These are phyloP conservation scores for Trichoderma breve DNA, from an alignment of 2,329 filamentous ascomycete genomes.

Conservation along the genomic window DNA sequence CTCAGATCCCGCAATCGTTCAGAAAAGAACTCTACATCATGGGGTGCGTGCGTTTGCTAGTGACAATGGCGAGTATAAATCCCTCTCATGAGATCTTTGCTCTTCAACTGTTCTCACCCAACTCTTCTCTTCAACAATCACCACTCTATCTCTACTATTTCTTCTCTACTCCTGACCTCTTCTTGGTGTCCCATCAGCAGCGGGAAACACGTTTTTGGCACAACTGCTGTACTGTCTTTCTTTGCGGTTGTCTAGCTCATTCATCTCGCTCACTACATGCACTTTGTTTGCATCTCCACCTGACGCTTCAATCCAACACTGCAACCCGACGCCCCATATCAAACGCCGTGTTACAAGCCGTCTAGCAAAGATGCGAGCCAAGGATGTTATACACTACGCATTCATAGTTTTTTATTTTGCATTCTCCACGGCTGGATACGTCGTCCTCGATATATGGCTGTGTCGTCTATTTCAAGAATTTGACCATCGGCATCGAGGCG, in stretches of 20 bases:
- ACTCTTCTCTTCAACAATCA: background rate
- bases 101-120: background rate
- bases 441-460: background rate
- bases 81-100: background rate
- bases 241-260: no score
- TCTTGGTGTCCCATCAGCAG: background rate
- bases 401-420: background rate
- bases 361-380: no score
- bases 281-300: no score
- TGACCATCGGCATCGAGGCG: rapidly evolving
- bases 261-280: background rate
- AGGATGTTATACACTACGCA: no score
- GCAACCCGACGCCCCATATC: no score
- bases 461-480: rapidly evolving
- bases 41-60: no score
- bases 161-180: background rate
- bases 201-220: rapidly evolving
- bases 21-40: no score
- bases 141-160: background rate
- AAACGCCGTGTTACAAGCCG: no score
- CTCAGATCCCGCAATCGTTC: background rate
- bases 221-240: background rate
- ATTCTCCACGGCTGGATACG: background rate
- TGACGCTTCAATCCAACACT: no score
- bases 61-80: background rate